phyloP scores from a whole-genome alignment of 78 protist species.

The Tieghemostelium lacteum region DNA sequence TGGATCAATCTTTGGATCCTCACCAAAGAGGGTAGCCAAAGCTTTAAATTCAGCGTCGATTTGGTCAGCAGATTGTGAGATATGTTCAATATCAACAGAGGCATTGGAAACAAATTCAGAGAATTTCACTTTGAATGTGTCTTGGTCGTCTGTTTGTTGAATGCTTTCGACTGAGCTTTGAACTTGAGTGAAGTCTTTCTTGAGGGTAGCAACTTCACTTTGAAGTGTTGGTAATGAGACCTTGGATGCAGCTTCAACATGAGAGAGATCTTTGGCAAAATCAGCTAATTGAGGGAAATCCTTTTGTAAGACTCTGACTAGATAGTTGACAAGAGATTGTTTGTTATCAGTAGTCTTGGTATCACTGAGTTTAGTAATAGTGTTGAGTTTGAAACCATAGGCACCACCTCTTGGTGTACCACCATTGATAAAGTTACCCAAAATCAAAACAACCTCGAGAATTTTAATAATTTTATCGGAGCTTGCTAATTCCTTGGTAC shows the following conservation, averaged over 20 bases:
- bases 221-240: constrained; percentile 25
- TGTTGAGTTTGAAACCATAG: constrained; percentile 75
- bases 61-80: constrained; percentile 19
- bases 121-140: constrained; percentile 38
- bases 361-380: constrained; percentile 79
- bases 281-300: constrained; percentile 25
- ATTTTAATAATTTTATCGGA: constrained; percentile 48
- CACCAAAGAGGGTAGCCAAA: constrained; percentile 30
- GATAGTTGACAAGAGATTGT: constrained; percentile 35
- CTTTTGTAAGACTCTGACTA: constrained; percentile 47
- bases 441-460: constrained; percentile 45
- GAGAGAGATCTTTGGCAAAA: constrained; percentile 46
- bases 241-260: constrained; percentile 46
- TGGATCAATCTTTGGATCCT: constrained; percentile 72
- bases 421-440: constrained; percentile 84
- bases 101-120: constrained; percentile 19
- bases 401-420: constrained; percentile 81
- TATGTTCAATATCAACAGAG: constrained; percentile 48
- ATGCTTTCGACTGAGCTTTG: constrained; percentile 33
- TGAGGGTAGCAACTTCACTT: constrained; percentile 54
- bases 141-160: neutral
- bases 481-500: constrained; percentile 19
- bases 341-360: constrained; percentile 84
- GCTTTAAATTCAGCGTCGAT: constrained; percentile 47
- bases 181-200: constrained; percentile 55